Evolutionary conservation across 2,329 filamentous ascomycete species (phyloP).

Genomic region (Aspergillus terreus): DNA sequence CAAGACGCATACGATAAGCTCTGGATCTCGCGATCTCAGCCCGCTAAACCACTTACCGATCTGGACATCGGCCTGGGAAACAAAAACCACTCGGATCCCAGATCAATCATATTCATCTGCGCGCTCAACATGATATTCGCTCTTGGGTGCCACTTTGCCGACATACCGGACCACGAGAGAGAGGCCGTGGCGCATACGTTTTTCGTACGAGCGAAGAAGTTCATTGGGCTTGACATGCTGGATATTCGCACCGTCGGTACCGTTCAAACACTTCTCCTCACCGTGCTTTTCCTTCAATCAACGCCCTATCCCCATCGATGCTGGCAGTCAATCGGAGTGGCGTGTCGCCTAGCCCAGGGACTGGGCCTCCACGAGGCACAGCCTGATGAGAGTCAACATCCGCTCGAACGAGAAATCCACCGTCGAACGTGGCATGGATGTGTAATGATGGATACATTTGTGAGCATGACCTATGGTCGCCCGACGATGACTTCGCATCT

Average conservation of each 20-base stretch:
- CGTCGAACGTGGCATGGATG: slow-evolving; percentile 41
- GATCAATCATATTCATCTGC: slow-evolving; percentile 39
- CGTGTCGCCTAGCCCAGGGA: slow-evolving; percentile 40
- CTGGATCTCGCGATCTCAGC: slow-evolving; percentile 27
- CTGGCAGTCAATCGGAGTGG: slow-evolving; percentile 44
- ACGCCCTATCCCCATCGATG: slow-evolving; percentile 41
- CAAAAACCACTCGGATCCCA: slow-evolving; percentile 26
- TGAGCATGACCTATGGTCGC: slow-evolving; percentile 38
- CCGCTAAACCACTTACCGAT: slow-evolving; percentile 14
- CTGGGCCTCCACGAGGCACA: slow-evolving; percentile 39
- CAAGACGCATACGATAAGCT: slow-evolving; percentile 38
- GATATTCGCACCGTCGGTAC: slow-evolving; percentile 37
- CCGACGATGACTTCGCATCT: slow-evolving; percentile 33
- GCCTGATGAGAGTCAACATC: slow-evolving; percentile 11
- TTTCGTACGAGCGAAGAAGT: slow-evolving; percentile 31
- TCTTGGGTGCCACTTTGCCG: slow-evolving; percentile 39
- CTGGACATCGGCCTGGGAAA: slow-evolving; percentile 35
- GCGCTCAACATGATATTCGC: slow-evolving; percentile 45
- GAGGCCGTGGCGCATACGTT: slow-evolving; percentile 30
- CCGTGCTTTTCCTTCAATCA: slow-evolving; percentile 39
- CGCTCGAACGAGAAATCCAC: slow-evolving; percentile 36
- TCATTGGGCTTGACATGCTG: slow-evolving; percentile 38
- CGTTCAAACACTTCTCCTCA: slow-evolving; percentile 40
- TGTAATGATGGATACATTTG: slow-evolving; percentile 37
- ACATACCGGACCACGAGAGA: slow-evolving; percentile 26